A percentile compares a stretch with the other conserved stretches of the same genome.
phyloP scores from a whole-genome alignment of 495 filamentous ascomycete genomes.

The Hyaloscypha variabilis region DNA sequence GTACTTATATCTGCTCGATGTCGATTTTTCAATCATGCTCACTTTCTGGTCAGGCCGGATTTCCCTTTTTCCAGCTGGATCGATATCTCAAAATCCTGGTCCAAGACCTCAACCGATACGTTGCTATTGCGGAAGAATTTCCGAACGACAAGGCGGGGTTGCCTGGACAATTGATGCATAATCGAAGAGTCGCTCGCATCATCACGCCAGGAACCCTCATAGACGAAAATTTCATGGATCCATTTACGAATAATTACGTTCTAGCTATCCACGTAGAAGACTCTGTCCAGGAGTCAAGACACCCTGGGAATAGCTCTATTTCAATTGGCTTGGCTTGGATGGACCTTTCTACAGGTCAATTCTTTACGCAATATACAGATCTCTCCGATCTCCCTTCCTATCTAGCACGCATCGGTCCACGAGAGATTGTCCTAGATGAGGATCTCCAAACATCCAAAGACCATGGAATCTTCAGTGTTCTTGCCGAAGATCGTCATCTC shows the following conservation, averaged over 20 bases:
- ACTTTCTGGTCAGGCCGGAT: slow-evolving; percentile 65
- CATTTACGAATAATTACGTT: slow-evolving; percentile 88
- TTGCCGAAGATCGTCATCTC: slow-evolving; percentile 59
- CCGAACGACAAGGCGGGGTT: slow-evolving; percentile 70
- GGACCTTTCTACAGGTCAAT: slow-evolving; percentile 91
- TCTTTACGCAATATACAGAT: slow-evolving; percentile 83
- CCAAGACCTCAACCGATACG: slow-evolving; percentile 84
- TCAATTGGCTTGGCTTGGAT: slow-evolving; percentile 85
- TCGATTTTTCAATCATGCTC: slow-evolving; percentile 14
- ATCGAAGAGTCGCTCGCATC: slow-evolving; percentile 80
- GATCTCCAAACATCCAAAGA: slow-evolving; percentile 51
- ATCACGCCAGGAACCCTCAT: slow-evolving; percentile 94
- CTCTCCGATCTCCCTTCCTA: slow-evolving; percentile 72
- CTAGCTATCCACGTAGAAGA: slow-evolving; percentile 63
- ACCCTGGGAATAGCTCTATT: slow-evolving; percentile 4
- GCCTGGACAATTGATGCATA: slow-evolving; percentile 76
- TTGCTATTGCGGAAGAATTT: slow-evolving; percentile 94
- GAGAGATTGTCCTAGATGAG: slow-evolving; percentile 81
- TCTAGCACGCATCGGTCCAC: slow-evolving; percentile 78
- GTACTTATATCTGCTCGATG: slow-evolving; percentile 45
- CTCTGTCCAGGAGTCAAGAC: slow-evolving; percentile 2
- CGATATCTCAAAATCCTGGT: slow-evolving; percentile 91
- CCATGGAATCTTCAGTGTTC: slow-evolving; percentile 43
- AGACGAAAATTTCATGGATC: slow-evolving; percentile 96
- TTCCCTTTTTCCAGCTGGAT: slow-evolving; percentile 90